phyloP scores from a whole-genome alignment of 768 basidiomycete species.

The Coprinopsis strossmayeri region DNA sequence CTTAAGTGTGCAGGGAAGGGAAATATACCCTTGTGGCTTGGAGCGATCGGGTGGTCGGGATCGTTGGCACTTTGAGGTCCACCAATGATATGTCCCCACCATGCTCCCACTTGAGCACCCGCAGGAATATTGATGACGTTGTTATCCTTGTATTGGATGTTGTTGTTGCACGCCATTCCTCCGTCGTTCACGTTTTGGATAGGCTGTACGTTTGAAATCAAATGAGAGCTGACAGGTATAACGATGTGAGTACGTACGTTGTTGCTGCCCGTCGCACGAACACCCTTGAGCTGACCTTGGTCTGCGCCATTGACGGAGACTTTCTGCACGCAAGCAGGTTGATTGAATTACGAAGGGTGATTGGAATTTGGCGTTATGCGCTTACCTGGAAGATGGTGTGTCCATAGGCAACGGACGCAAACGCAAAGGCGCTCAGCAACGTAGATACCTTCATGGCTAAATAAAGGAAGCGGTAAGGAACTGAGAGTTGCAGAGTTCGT shows the following conservation, averaged over 20 bases:
- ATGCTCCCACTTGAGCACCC: conserved; percentile 25
- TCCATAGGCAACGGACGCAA: conserved; percentile 9
- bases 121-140: conserved; percentile 41
- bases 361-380: background rate
- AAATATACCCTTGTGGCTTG: conserved; percentile 12
- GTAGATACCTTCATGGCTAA: conserved; percentile 4
- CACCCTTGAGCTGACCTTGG: conserved; percentile 37
- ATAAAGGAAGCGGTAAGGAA: background rate
- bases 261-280: conserved; percentile 35
- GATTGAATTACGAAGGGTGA: background rate
- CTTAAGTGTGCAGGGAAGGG: background rate
- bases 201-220: background rate
- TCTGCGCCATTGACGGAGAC: conserved; percentile 39
- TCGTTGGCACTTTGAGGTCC: conserved; percentile 11
- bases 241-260: conserved; percentile 17
- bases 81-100: conserved; percentile 14
- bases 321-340: conserved; percentile 1
- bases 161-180: conserved; percentile 48
- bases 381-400: conserved; percentile 11
- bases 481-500: background rate
- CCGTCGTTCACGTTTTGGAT: conserved; percentile 10
- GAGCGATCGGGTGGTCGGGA: conserved; percentile 12
- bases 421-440: background rate
- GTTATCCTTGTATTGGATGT: conserved; percentile 37
- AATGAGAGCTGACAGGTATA: background rate